Evolutionary conservation across 2,329 filamentous ascomycete genomes (phyloP), one percentile per base, ranked within the genome.

Genomic region (Pseudogymnoascus sp.): DNA sequence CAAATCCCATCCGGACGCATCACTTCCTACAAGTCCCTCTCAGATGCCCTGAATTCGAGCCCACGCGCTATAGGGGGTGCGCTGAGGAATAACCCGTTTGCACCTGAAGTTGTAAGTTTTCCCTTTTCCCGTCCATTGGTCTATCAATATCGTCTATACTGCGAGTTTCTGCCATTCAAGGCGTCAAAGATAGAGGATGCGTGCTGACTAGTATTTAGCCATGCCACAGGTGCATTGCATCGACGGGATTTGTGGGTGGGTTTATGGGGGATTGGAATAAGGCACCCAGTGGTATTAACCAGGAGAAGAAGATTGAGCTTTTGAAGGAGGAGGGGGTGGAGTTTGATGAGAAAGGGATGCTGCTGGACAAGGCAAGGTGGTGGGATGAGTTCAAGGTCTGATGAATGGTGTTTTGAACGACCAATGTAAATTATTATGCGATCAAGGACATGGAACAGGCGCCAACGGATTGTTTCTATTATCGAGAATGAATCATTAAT

Each of bases 61-160:
- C 83, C 85, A 1, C 77, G 85, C 51, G 85, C 85, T 2, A 79
- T 88, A 1, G 85, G 85, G 2, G 84, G 83, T 31, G 85, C 85
- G 1, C 77, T 87, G 70, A 76, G 81, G 62, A 63, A 70, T 60
- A 88, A 88, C 67, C 85, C 84, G 0, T 87, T 84, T 68, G 84
- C 84, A 33, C 85, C 85, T 0, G 78, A 81, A 62, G 81, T 87
- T 3, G 79, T 81, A 68, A 66, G 76, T 69, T 12, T 9, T 12
- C 17, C 4, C 4, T 5, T 4, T 2, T 31, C 59, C 62, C 29
- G 13, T 51, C 15, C 3, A 3, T 25, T n/a, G 1, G 12, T 48
- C n/a, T 27, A 12, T 36, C 21, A 4, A 3, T 8, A 2, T 7
- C 4, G 3, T 21, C 9, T n/a, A 12, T 38, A 3, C 12, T 12